These are phyloP conservation scores for Globisporangium camurandrum DNA, from an alignment of 352 stramenopile genomes.

Conservation along the genomic window DNA sequence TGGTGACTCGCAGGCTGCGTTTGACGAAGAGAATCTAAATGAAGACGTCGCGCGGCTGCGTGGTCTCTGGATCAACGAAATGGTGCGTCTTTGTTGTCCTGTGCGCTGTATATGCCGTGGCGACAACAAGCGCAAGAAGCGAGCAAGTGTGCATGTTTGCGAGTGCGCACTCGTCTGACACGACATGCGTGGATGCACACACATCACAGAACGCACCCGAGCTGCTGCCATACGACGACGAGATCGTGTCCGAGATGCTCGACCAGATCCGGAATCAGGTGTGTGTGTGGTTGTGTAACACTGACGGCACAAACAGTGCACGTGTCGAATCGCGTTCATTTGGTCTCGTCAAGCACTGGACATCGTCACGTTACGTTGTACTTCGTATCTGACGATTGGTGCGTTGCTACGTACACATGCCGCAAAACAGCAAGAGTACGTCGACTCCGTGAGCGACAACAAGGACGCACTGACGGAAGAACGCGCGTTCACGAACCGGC, in stretches of 20 bases:
- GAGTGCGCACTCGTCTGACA: not conserved
- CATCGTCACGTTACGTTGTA: not conserved
- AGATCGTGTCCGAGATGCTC: slow-evolving; percentile 78
- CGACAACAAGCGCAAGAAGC: no score
- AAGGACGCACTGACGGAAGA: slow-evolving; percentile 57
- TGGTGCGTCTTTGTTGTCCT: slow-evolving; percentile 25
- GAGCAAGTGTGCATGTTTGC: not conserved
- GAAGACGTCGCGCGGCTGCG: slow-evolving; percentile 71
- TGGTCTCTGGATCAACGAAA: slow-evolving; percentile 74
- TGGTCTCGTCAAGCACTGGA: no score
- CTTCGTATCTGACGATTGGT: no score
- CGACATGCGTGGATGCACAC: not conserved
- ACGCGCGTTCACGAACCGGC: slow-evolving; percentile 74
- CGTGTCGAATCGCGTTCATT: no score
- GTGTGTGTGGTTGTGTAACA: not conserved
- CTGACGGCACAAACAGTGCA: no score
- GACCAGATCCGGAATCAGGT: slow-evolving; percentile 78
- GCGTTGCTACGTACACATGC: not conserved
- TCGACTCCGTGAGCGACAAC: slow-evolving; percentile 73
- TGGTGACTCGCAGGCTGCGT: slow-evolving; percentile 22
- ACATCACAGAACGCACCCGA: slow-evolving; percentile 60
- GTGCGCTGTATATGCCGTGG: not conserved
- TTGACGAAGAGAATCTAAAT: slow-evolving; percentile 70
- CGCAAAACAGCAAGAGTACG: slow-evolving; percentile 66
- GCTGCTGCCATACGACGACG: slow-evolving; percentile 63